Percentiles rank a stretch among this genome's conserved stretches.
Conservation (phyloP, 345 rosid species). For the Noccaea caerulescens region DNA sequence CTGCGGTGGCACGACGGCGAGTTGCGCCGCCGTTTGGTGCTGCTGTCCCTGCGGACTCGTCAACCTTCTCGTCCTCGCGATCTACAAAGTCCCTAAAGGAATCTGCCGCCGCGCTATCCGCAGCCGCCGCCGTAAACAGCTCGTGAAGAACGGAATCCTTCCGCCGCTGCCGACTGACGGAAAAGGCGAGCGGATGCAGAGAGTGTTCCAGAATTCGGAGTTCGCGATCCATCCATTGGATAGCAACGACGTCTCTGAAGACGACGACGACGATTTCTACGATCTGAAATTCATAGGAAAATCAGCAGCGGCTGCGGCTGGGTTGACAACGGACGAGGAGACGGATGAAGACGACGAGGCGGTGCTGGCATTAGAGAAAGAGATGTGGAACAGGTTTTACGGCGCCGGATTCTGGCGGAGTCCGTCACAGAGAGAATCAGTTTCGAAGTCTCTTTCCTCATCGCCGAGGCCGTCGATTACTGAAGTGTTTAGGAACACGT, state of each 20-base stretch:
- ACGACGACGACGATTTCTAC: conserved; percentile 32
- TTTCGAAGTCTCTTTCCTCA: conserved; percentile 28
- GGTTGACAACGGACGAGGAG: conserved; percentile 41
- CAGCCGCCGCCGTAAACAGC: conserved; percentile 45
- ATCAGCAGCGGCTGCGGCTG: conserved; percentile 17
- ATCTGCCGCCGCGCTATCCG: conserved; percentile 57
- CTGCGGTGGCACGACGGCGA: conserved; percentile 67
- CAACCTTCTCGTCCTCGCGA: conserved; percentile 56
- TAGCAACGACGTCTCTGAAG: conserved; percentile 37
- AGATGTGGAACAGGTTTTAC: conserved; percentile 68
- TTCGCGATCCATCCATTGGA: conserved; percentile 43
- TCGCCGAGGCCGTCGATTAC: conserved; percentile 36
- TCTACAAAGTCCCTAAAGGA: conserved; percentile 63
- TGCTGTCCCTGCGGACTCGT: conserved; percentile 70
- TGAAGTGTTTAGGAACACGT: conserved; percentile 14
- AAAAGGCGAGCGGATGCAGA: conserved; percentile 29
- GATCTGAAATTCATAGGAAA: conserved; percentile 27
- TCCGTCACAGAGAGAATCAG: conserved; percentile 54
- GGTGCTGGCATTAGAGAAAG: conserved; percentile 55
- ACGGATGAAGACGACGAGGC: conserved; percentile 47
- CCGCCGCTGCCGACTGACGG: conserved; percentile 34
- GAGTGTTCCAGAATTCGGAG: conserved; percentile 46
- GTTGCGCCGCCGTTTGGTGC: conserved; percentile 75
- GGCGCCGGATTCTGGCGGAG: conserved; percentile 77
- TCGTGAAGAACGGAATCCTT: conserved; percentile 45